A percentile compares a stretch with the other conserved stretches of the same genome.
These are phyloP conservation scores for Tetracladium setigerum DNA, from an alignment of 495 filamentous ascomycete species.

Conservation along the genomic window DNA sequence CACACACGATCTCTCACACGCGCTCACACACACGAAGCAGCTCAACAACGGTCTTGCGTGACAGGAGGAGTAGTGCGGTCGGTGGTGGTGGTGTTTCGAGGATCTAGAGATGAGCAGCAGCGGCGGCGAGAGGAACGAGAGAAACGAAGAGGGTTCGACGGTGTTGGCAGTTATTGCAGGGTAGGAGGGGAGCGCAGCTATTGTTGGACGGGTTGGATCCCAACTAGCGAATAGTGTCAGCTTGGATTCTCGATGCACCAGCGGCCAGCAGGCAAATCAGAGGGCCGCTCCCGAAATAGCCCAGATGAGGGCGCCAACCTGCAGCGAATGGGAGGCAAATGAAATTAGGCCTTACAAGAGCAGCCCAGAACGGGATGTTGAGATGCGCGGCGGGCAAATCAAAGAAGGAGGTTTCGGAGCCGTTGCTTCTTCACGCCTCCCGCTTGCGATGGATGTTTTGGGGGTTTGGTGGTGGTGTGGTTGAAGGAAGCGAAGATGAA, in stretches of 20 bases:
- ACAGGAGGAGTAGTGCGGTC: no score
- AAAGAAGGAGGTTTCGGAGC: not conserved
- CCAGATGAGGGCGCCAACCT: constrained; percentile 14
- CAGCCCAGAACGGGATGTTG: not conserved
- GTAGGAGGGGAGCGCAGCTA: no score
- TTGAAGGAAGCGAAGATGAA: no score
- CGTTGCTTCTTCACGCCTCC: no score
- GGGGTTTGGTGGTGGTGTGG: no score
- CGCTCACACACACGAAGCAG: no score
- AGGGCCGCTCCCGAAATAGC: constrained; percentile 1
- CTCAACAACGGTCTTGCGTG: no score
- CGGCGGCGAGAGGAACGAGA: not conserved
- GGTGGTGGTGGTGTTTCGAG: no score
- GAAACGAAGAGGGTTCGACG: constrained; percentile 1
- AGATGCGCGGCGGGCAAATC: constrained; percentile 3
- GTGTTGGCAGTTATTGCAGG: constrained; percentile 2
- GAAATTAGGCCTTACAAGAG: constrained; percentile 7
- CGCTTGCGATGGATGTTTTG: no score
- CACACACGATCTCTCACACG: no score
- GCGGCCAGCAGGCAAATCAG: constrained; percentile 12
- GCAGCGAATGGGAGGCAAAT: constrained; percentile 10
- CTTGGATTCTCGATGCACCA: constrained; percentile 2
- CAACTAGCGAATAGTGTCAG: constrained; percentile 18
- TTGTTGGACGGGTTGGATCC: constrained; percentile 5
- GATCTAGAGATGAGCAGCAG: no score